phyloP scores from a whole-genome alignment of 352 stramenopile species.

The Globisporangium perplexum region DNA sequence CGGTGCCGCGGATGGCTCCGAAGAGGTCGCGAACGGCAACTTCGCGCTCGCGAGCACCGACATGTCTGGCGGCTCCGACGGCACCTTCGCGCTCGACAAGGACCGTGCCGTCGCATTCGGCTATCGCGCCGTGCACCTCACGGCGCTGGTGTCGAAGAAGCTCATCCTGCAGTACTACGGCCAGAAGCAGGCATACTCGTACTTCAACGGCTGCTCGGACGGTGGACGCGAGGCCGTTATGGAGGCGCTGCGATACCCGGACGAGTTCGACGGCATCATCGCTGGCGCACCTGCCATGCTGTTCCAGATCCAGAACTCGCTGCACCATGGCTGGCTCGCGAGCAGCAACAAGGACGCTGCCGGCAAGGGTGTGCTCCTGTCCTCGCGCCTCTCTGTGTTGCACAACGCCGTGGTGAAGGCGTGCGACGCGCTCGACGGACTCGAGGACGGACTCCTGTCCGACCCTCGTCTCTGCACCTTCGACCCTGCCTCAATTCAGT shows the following conservation, averaged over 20 bases:
- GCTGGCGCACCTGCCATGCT: conserved; percentile 15
- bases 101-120: conserved; percentile 23
- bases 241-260: conserved; percentile 15
- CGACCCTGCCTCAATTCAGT: not conserved
- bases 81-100: conserved; percentile 21
- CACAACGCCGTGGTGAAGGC: conserved; percentile 18
- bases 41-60: conserved; percentile 27
- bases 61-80: conserved; percentile 25
- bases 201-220: conserved; percentile 28
- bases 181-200: conserved; percentile 24
- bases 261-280: conserved; percentile 19
- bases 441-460: not conserved
- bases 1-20: conserved; percentile 17
- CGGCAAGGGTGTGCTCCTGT: conserved; percentile 20
- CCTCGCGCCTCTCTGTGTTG: conserved; percentile 23
- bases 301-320: conserved; percentile 15
- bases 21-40: conserved; percentile 17
- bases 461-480: not conserved
- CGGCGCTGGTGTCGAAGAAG: conserved; percentile 25
- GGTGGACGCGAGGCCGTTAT: conserved; percentile 16
- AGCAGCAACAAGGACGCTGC: conserved; percentile 24
- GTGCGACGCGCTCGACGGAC: not conserved
- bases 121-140: conserved; percentile 29
- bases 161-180: conserved; percentile 31
- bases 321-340: conserved; percentile 16